These are phyloP conservation scores for Sclerotinia trifoliorum DNA, from an alignment of 2,329 filamentous ascomycete genomes.

Conservation along the genomic window DNA sequence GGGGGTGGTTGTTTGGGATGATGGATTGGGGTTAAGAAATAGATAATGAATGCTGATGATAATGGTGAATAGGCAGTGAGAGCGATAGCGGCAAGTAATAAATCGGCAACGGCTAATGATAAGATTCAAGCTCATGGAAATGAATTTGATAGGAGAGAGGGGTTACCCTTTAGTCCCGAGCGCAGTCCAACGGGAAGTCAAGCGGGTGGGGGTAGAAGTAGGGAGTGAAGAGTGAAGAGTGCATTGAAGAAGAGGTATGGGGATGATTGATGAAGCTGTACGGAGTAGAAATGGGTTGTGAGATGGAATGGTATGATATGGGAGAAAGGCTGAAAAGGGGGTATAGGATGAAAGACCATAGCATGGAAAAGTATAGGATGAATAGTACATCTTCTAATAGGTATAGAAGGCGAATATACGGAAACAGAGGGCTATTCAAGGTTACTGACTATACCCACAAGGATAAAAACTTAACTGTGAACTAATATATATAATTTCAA, in stretches of 20 bases:
- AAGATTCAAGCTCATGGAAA: background rate
- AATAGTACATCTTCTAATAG: no score
- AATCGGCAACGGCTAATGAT: background rate
- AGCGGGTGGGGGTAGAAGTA: background rate
- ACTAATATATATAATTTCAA: no score
- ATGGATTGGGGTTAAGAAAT: background rate
- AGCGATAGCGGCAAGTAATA: conserved; percentile 18
- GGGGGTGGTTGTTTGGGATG: background rate
- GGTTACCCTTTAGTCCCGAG: background rate
- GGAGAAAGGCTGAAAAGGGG: background rate
- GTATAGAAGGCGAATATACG: no score
- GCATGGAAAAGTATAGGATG: no score
- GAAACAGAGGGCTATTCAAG: no score
- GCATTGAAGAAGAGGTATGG: background rate
- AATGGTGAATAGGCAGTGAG: background rate
- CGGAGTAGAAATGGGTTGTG: background rate
- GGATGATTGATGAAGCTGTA: background rate
- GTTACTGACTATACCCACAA: no score
- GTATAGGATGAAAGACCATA: background rate
- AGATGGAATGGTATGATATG: no score
- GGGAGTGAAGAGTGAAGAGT: background rate
- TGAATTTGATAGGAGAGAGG: background rate
- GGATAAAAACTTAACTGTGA: no score
- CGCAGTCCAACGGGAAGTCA: background rate
- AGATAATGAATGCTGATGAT: background rate